phyloP scores from a whole-genome alignment of 768 basidiomycete genomes.

The Mycena crocata region DNA sequence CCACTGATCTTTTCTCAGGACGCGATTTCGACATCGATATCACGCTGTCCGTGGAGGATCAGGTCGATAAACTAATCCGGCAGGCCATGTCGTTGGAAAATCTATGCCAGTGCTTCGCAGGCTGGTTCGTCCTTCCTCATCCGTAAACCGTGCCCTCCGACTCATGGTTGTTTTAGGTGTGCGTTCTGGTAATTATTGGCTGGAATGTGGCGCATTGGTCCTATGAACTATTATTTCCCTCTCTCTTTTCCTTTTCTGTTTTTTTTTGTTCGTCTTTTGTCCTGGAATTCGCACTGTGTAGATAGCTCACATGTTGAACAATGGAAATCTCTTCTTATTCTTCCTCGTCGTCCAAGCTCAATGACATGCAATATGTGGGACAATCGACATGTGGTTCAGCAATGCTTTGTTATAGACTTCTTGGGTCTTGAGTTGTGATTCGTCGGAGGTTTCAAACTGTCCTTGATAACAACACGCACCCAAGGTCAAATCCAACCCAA shows the following conservation, averaged over 20 bases:
- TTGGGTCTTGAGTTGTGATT: no score
- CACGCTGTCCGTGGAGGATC: slow-evolving; percentile 76
- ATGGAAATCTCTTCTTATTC: neutral
- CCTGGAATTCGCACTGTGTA: neutral
- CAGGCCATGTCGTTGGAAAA: slow-evolving; percentile 96
- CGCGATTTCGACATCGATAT: slow-evolving; percentile 93
- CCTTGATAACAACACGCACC: no score
- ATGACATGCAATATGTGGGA: no score
- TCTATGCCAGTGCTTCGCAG: slow-evolving; percentile 96
- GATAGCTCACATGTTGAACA: neutral
- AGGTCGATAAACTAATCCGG: slow-evolving; percentile 93
- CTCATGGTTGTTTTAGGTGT: slow-evolving; percentile 22
- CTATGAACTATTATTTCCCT: neutral
- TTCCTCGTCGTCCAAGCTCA: no score
- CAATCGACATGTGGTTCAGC: no score
- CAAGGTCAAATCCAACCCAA: no score
- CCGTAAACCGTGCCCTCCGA: neutral
- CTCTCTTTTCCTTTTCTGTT: neutral
- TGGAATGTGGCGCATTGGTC: neutral
- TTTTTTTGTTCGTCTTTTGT: neutral
- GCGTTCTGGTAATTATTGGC: slow-evolving; percentile 25
- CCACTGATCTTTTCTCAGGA: slow-evolving; percentile 57
- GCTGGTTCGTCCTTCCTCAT: slow-evolving; percentile 65
- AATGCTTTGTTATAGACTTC: no score
- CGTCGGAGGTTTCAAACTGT: no score